These are phyloP conservation scores for Candida germanica DNA, from an alignment of 805 yeast genomes.

Conservation along the genomic window DNA sequence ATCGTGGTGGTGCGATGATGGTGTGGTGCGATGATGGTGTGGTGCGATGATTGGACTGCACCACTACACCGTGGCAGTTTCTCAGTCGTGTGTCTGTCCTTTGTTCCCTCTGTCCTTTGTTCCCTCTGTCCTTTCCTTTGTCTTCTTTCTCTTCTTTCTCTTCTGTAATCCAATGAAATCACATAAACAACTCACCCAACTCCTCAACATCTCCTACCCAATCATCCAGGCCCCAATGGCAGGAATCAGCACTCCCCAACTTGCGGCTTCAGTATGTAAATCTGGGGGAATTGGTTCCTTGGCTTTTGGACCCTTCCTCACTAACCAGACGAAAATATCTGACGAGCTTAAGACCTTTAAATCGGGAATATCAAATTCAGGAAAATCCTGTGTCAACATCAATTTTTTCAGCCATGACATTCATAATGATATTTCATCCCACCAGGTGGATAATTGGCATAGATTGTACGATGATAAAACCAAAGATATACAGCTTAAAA, in stretches of 20 bases:
- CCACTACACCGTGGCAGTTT: too few species aligned
- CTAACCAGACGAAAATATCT: slow-evolving; percentile 13
- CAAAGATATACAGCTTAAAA: slow-evolving; percentile 12
- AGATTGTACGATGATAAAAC: slow-evolving; percentile 6
- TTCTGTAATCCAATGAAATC: too few species aligned
- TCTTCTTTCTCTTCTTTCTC: too few species aligned
- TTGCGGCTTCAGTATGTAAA: slow-evolving; percentile 42
- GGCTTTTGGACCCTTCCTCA: slow-evolving; percentile 32
- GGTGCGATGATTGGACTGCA: too few species aligned
- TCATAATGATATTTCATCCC: slow-evolving; percentile 14
- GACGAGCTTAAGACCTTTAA: slow-evolving; percentile 13
- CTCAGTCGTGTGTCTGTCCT: too few species aligned
- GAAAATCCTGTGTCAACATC: slow-evolving; percentile 32
- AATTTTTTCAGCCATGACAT: slow-evolving; percentile 46
- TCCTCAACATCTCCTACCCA: too few species aligned
- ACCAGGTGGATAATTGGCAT: slow-evolving; percentile 18
- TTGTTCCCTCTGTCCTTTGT: too few species aligned
- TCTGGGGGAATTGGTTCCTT: slow-evolving; percentile 53
- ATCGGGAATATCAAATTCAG: too few species aligned
- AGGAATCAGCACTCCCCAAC: slow-evolving; percentile 44
- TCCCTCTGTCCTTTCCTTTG: too few species aligned
- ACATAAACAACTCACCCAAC: too few species aligned
- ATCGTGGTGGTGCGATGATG: too few species aligned
- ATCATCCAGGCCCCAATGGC: slow-evolving; percentile 63
- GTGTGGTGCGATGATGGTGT: too few species aligned